These are phyloP conservation scores for Macrolepiota fuliginosa DNA, from an alignment of 768 basidiomycete genomes.

Conservation along the genomic window DNA sequence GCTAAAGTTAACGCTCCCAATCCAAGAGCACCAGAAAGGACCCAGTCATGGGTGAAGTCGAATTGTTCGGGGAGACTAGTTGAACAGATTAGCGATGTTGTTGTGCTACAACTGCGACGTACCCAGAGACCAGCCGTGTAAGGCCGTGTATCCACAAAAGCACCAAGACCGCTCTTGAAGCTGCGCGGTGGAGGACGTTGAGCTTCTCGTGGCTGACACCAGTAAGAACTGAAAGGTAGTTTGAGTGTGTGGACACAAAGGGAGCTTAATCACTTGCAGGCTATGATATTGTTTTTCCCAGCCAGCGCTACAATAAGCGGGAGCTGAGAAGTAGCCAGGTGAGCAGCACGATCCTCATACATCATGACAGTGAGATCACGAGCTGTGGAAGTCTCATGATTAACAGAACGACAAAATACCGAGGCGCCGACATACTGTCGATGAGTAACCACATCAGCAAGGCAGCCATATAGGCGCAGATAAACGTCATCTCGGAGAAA, in stretches of 20 bases:
- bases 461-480: constrained; percentile 41
- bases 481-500: constrained; percentile 45
- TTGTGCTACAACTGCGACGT: constrained; percentile 5
- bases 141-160: constrained; percentile 44
- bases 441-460: constrained; percentile 43
- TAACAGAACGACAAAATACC: not conserved
- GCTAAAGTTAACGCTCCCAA: constrained; percentile 34
- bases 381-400: constrained; percentile 23
- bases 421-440: constrained; percentile 35
- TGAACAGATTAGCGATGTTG: not conserved
- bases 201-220: constrained; percentile 56
- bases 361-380: constrained; percentile 29
- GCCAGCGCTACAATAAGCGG: constrained; percentile 53
- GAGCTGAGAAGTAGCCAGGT: constrained; percentile 44
- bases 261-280: constrained; percentile 30
- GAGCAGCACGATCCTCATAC: constrained; percentile 37
- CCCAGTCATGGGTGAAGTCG: constrained; percentile 34
- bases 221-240: constrained; percentile 37
- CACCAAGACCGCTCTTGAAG: constrained; percentile 38
- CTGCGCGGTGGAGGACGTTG: constrained; percentile 43
- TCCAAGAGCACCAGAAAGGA: constrained; percentile 29
- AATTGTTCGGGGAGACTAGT: constrained; percentile 32
- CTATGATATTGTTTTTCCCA: constrained; percentile 57
- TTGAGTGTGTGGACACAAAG: not conserved
- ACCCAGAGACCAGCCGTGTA: constrained; percentile 27